Base-by-base conservation (phyloP, 257 asterid genomes). In the Anisodus acutangulus region DNA sequence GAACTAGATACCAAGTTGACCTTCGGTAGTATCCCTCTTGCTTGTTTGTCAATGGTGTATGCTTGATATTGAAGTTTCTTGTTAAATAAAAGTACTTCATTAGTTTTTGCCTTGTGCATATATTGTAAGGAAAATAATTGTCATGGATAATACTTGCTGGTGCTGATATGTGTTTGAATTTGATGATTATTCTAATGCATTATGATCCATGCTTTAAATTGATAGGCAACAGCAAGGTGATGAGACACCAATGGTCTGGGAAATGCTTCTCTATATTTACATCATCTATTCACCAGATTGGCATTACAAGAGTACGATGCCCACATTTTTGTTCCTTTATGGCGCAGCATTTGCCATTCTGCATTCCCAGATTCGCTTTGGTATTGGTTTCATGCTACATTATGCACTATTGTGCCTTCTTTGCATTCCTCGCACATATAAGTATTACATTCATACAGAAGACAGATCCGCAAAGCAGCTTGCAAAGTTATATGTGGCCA, bases 241-340 rank as follows among this genome's bases (percentile, higher is more conserved):
- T 80, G 99, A 95, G 90, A 95, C 98, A 2, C 99, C 99, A 35
- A 95, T 95, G 99, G 97, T 95, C 83, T 95, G 99, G 99, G 99
- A 95, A 90, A 95, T 93, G 99, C 99, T 95, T 83, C 96, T 95
- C 10, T 95, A 94, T 68, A 92, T 95, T 59, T 95, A 94, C 93
- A 95, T 95, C 81, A 93, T 95, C 84, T 94, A 95, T 90, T 95
- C 99, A 15, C 99, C 98, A 5, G 99, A 95, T 85, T 95, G 99
- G 99, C 99, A 95, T 78, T 95, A 95, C 76, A 91, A 93, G 63
- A 94, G 97, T 84, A 94, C 99, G 8, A 95, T 94, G 99, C 98
- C 99, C 45, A 95, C 94, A 3, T 95, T 95, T 84, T 72, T 95
- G 89, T 95, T 93, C 92, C 91, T 95, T 68, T 95, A 95, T 51